These are phyloP conservation scores for Bryum argenteum DNA, from an alignment of 225 moss, liverwort and hornwort genomes.

Conservation along the genomic window DNA sequence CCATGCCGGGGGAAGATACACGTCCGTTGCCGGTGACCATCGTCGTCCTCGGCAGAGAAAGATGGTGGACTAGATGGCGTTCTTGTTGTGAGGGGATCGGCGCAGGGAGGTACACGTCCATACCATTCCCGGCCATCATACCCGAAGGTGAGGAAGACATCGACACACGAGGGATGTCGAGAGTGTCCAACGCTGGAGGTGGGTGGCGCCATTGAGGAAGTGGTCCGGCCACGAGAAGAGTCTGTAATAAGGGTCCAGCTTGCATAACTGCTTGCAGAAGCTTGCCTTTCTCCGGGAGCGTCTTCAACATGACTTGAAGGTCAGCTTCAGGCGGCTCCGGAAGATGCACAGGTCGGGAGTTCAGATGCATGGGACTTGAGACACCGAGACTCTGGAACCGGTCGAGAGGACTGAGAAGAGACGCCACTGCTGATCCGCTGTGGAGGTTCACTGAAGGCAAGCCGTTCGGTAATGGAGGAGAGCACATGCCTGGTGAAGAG, in stretches of 20 bases:
- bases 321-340: constrained; percentile 92
- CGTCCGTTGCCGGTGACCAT: constrained; percentile 55
- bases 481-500: constrained; percentile 56
- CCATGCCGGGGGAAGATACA: constrained; percentile 35
- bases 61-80: constrained; percentile 47
- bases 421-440: constrained; percentile 79
- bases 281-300: constrained; percentile 84
- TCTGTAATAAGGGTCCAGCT: constrained; percentile 73
- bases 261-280: constrained; percentile 86
- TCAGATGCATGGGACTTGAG: constrained; percentile 65
- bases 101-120: constrained; percentile 57
- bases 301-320: constrained; percentile 81
- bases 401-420: constrained; percentile 71
- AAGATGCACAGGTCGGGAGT: constrained; percentile 68
- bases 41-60: constrained; percentile 52
- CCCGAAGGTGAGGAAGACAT: constrained; percentile 69
- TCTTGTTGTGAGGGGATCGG: constrained; percentile 46
- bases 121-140: constrained; percentile 50
- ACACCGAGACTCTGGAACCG: constrained; percentile 57
- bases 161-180: constrained; percentile 81
- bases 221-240: constrained; percentile 79
- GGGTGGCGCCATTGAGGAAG: constrained; percentile 90
- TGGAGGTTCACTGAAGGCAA: constrained; percentile 56
- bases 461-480: constrained; percentile 55
- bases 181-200: constrained; percentile 72